Conservation (phyloP, 108 stramenopile genomes). For the Stephanodiscus minutulus region DNA sequence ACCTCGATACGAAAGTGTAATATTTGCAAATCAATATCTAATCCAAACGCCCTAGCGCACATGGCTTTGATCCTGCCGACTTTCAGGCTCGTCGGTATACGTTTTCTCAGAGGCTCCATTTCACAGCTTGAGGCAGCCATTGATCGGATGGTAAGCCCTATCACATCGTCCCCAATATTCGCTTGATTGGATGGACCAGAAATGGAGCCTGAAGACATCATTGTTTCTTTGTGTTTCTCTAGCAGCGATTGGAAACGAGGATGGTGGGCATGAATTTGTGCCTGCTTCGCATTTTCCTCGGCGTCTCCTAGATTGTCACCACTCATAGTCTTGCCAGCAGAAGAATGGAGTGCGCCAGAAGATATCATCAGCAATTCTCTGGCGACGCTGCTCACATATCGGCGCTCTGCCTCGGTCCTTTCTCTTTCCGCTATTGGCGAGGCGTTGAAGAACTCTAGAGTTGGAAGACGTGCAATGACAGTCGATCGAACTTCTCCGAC, state of each 20-base stretch:
- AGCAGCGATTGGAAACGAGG: conserved; percentile 59
- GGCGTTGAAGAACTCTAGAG: conserved; percentile 70
- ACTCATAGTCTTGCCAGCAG: neutral
- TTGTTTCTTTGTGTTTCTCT: conserved; percentile 61
- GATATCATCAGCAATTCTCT: conserved; percentile 55
- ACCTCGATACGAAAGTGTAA: conserved; percentile 69
- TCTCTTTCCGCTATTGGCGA: conserved; percentile 66
- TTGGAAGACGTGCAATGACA: conserved; percentile 75
- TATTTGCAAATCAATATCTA: conserved; percentile 78
- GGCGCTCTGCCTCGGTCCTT: conserved; percentile 79
- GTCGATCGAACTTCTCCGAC: conserved; percentile 72
- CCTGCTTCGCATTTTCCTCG: conserved; percentile 17
- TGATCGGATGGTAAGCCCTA: conserved; percentile 72
- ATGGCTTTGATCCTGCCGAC: conserved; percentile 83
- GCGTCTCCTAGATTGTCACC: neutral
- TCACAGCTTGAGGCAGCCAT: conserved; percentile 77
- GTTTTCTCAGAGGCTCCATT: conserved; percentile 71
- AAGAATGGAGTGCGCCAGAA: conserved; percentile 29
- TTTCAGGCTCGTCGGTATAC: conserved; percentile 67
- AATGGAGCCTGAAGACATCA: conserved; percentile 37
- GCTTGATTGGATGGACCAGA: conserved; percentile 14
- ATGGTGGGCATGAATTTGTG: conserved; percentile 51
- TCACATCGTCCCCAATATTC: conserved; percentile 56
- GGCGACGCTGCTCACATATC: conserved; percentile 73
- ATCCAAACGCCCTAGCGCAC: conserved; percentile 73